Percentiles rank a stretch among this genome's conserved stretches.
phyloP scores from a whole-genome alignment of 805 yeast genomes.

The Wickerhamomyces subpelliculosus region DNA sequence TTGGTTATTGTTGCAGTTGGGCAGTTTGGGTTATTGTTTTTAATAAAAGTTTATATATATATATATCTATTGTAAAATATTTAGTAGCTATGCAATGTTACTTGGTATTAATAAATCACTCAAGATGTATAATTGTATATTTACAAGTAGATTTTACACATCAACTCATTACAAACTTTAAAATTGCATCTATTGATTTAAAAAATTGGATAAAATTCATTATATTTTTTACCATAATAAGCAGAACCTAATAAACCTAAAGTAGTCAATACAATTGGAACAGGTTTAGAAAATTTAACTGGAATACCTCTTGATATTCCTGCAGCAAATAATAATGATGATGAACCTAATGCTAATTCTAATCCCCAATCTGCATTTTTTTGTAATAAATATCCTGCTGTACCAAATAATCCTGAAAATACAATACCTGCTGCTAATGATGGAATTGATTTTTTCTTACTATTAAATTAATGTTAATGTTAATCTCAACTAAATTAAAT shows the following conservation, averaged over 20 bases:
- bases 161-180: too few relatives aligned
- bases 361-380: constrained; percentile 75
- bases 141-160: too few relatives aligned
- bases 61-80: too few relatives aligned
- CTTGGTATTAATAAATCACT: too few relatives aligned
- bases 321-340: constrained; percentile 58
- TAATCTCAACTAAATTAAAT: too few relatives aligned
- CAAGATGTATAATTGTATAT: too few relatives aligned
- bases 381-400: constrained; percentile 67
- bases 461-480: constrained; percentile 6
- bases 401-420: constrained; percentile 53
- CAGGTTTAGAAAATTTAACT: constrained; percentile 57
- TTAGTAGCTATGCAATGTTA: too few relatives aligned
- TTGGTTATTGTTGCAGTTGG: too few relatives aligned
- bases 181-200: constrained; percentile 1
- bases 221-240: constrained; percentile 71
- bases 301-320: constrained; percentile 67
- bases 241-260: constrained; percentile 58
- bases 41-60: too few relatives aligned
- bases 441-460: constrained; percentile 66
- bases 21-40: too few relatives aligned
- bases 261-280: constrained; percentile 59
- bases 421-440: constrained; percentile 73
- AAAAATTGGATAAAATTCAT: constrained; percentile 50
- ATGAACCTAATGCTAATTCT: constrained; percentile 70